phyloP scores from a whole-genome alignment of 352 stramenopile genomes.

The Globisporangium parvum region DNA sequence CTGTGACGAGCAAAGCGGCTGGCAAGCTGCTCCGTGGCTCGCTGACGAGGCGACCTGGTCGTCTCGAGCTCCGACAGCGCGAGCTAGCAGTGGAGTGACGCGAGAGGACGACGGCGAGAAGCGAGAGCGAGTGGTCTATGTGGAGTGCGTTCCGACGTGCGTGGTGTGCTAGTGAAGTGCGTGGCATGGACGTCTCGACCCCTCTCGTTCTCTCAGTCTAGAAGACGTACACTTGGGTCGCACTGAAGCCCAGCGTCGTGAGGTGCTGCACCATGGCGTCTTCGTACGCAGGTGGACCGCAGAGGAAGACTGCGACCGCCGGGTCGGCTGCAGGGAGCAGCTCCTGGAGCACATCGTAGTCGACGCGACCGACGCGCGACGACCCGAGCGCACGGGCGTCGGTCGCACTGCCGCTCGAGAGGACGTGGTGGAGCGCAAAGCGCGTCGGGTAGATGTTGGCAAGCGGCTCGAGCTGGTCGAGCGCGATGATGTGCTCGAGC shows the following conservation, averaged over 20 bases:
- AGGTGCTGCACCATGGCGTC: conserved; percentile 41
- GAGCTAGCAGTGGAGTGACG: too few relatives aligned
- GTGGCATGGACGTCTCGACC: neutral
- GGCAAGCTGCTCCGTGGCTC: too few relatives aligned
- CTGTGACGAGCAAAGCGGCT: too few relatives aligned
- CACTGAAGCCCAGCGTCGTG: conserved; percentile 36
- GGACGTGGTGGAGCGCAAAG: conserved; percentile 61
- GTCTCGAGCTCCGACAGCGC: too few relatives aligned
- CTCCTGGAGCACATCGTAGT: conserved; percentile 32
- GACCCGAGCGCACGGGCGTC: conserved; percentile 44
- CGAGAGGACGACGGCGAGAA: neutral
- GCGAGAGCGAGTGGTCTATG: too few relatives aligned
- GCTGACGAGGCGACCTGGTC: too few relatives aligned
- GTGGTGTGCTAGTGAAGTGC: neutral
- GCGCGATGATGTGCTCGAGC: conserved; percentile 61
- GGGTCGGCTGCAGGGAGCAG: conserved; percentile 33
- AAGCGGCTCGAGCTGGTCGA: conserved; percentile 67
- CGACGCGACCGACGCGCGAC: conserved; percentile 45
- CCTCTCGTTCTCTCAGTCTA: conserved; percentile 16
- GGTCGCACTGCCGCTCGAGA: conserved; percentile 35
- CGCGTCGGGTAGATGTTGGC: conserved; percentile 70
- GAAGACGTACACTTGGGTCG: conserved; percentile 61
- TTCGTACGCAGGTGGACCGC: conserved; percentile 68
- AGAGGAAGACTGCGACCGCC: conserved; percentile 61
- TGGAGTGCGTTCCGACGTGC: neutral